phyloP scores from a whole-genome alignment of 2,329 filamentous ascomycete genomes.

The Atkinsonella hypoxylon region DNA sequence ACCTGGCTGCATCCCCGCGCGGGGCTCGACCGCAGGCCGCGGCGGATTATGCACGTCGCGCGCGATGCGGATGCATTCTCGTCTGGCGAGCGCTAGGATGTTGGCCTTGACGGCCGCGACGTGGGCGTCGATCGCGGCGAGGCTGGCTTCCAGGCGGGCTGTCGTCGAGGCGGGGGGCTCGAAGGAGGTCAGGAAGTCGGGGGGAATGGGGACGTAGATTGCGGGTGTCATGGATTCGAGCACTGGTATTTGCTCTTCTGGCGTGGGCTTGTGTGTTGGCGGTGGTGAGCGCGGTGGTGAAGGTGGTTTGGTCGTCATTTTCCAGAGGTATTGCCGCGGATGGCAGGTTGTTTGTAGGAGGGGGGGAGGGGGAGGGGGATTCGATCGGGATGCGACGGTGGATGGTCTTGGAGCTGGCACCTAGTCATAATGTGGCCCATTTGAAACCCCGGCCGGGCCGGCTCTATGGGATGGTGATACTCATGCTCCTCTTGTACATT shows the following conservation, averaged over 20 bases:
- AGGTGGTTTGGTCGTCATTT: background rate
- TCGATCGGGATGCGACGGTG: too few species aligned
- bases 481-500: too few species aligned
- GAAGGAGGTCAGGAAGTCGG: constrained; percentile 12
- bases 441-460: too few species aligned
- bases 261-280: background rate
- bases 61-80: constrained; percentile 21
- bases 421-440: too few species aligned
- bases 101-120: constrained; percentile 17
- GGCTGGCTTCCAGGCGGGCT: constrained; percentile 11
- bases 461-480: too few species aligned
- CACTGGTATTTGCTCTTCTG: constrained; percentile 4
- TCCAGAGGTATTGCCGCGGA: too few species aligned
- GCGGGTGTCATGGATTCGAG: constrained; percentile 15
- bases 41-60: background rate
- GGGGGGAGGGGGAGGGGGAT: too few species aligned
- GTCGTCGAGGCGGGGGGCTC: constrained; percentile 6
- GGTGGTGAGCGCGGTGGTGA: background rate
- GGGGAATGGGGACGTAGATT: constrained; percentile 23
- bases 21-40: background rate
- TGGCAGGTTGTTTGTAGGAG: too few species aligned
- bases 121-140: constrained; percentile 16
- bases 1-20: background rate
- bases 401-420: too few species aligned
- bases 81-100: constrained; percentile 17